Conservation (phyloP, 108 stramenopile species). For the Schizochytrium sp. region DNA sequence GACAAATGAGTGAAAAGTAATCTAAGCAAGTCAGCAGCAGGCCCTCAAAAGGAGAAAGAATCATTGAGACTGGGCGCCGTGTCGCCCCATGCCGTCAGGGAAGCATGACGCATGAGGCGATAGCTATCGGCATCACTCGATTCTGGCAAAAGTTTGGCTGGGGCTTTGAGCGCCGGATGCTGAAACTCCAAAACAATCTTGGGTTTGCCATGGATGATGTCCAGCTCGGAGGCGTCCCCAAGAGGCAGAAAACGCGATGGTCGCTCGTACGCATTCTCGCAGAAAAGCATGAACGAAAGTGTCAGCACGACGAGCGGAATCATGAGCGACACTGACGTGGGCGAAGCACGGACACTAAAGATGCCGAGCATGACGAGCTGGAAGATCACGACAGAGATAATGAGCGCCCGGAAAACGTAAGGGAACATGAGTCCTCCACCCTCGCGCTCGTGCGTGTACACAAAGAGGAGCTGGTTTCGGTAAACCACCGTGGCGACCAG, state of each 20-base stretch:
- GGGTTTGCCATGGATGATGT: neutral
- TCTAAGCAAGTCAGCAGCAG: neutral
- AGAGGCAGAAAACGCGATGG: neutral
- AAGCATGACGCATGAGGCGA: neutral
- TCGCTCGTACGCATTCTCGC: constrained; percentile 4
- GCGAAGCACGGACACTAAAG: neutral
- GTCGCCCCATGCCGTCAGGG: neutral
- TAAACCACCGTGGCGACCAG: neutral
- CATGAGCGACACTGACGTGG: neutral
- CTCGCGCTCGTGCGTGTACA: constrained; percentile 17
- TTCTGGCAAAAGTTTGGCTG: neutral
- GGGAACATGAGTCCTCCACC: neutral
- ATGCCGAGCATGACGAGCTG: constrained; percentile 12
- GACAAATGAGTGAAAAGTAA: neutral
- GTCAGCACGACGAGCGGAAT: neutral
- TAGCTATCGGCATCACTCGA: neutral
- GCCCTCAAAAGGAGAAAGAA: neutral
- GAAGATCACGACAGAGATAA: neutral
- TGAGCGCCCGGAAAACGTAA: neutral
- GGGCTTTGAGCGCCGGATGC: neutral
- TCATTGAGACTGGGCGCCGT: neutral
- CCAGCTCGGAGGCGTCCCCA: neutral
- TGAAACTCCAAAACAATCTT: neutral
- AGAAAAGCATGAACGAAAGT: neutral
- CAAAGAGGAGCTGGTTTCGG: neutral